Percentiles rank a stretch among this genome's conserved stretches.
Conservation (phyloP, 768 basidiomycete genomes). For the Epithele typhae region DNA sequence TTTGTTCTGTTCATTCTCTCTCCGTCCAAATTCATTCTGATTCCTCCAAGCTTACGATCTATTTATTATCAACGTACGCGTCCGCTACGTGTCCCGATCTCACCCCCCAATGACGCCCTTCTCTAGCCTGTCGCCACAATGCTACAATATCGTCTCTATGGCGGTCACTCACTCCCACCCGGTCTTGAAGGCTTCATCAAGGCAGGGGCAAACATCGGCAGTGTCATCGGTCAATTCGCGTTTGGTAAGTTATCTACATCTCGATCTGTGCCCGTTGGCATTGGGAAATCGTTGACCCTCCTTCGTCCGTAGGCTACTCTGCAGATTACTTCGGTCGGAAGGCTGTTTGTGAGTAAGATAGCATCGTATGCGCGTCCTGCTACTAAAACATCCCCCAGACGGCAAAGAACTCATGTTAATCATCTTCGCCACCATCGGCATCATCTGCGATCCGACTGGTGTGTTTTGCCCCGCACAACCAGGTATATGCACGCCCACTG, state of each 20-base stretch:
- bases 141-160: constrained; percentile 62
- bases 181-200: constrained; percentile 61
- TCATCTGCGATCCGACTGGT: constrained; percentile 62
- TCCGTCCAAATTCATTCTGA: not conserved
- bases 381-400: too few species aligned
- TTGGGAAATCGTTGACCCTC: not conserved
- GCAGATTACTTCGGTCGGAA: constrained; percentile 70
- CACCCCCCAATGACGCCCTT: not conserved
- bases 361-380: too few species aligned
- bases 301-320: constrained; percentile 43
- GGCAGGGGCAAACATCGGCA: constrained; percentile 67
- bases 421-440: constrained; percentile 71
- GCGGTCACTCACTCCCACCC: constrained; percentile 43
- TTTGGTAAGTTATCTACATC: constrained; percentile 41
- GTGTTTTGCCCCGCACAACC: not conserved
- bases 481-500: not conserved
- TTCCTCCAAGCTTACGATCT: constrained; percentile 54
- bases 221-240: constrained; percentile 63
- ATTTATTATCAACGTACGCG: constrained; percentile 62
- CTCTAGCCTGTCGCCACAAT: constrained; percentile 60
- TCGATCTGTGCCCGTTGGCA: not conserved
- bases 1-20: constrained; percentile 22
- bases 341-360: constrained; percentile 45
- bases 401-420: constrained; percentile 80
- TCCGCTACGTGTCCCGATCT: not conserved